Conservation (phyloP, 2,329 filamentous ascomycete genomes). For the Cadophora luteo-olivacea region DNA sequence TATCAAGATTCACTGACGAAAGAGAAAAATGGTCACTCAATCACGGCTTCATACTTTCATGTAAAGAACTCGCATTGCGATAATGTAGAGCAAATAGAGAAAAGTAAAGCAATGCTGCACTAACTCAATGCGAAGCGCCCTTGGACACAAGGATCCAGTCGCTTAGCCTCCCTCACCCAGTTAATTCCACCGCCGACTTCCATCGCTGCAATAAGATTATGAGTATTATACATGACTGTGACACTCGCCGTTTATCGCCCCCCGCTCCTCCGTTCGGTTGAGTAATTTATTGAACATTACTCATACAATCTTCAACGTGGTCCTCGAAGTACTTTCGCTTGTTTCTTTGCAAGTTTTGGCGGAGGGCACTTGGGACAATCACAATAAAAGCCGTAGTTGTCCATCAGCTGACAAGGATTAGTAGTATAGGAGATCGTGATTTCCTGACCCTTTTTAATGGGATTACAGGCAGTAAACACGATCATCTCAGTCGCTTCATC, state of each 20-base stretch:
- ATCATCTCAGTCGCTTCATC: constrained; percentile 47
- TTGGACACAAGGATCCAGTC: neutral
- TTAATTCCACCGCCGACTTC: neutral
- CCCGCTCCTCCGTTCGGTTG: neutral
- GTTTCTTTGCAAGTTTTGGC: neutral
- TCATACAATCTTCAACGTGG: constrained; percentile 18
- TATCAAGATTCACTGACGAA: too few relatives aligned
- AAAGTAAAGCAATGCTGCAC: too few relatives aligned
- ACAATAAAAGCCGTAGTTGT: constrained; percentile 60
- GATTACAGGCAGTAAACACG: constrained; percentile 48
- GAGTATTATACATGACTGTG: neutral
- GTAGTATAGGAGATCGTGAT: constrained; percentile 59
- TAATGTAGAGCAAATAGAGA: too few relatives aligned
- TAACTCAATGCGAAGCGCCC: neutral
- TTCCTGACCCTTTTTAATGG: constrained; percentile 54
- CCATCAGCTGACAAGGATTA: constrained; percentile 48
- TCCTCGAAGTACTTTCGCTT: constrained; percentile 16
- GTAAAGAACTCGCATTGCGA: neutral
- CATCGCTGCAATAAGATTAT: neutral
- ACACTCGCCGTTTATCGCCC: neutral
- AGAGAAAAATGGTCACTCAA: too few relatives aligned
- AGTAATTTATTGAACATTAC: neutral
- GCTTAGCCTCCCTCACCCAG: too few relatives aligned
- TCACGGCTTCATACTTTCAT: neutral
- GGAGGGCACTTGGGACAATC: constrained; percentile 54